Conservation (phyloP, 352 stramenopile species). For the Phytophthora brassicae region DNA sequence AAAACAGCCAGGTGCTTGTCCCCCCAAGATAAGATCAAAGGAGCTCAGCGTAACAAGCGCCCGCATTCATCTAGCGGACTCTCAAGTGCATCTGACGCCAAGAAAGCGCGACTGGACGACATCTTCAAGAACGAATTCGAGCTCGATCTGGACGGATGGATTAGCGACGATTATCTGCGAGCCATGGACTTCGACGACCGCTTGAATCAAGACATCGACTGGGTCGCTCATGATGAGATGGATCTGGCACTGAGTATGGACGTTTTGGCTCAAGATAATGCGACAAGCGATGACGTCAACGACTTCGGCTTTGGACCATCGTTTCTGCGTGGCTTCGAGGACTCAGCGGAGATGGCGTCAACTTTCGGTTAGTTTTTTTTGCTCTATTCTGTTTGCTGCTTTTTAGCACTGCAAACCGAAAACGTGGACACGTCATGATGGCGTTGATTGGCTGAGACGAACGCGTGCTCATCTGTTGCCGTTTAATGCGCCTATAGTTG, state of each 20-base stretch:
- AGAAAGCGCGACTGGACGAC: slow-evolving; percentile 39
- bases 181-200: slow-evolving; percentile 74
- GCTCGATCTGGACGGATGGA: slow-evolving; percentile 60
- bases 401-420: slow-evolving; percentile 34
- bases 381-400: slow-evolving; percentile 45
- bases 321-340: slow-evolving; percentile 58
- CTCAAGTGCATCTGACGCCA: slow-evolving; percentile 21
- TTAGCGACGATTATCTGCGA: slow-evolving; percentile 80
- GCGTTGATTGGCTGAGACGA: slow-evolving; percentile 34
- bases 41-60: slow-evolving; percentile 55
- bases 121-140: slow-evolving; percentile 40
- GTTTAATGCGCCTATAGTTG: slow-evolving; percentile 44
- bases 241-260: slow-evolving; percentile 61
- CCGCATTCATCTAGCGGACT: slow-evolving; percentile 20
- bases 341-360: slow-evolving; percentile 53
- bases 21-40: slow-evolving; percentile 69
- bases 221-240: slow-evolving; percentile 71
- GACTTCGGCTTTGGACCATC: slow-evolving; percentile 68
- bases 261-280: slow-evolving; percentile 32
- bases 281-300: slow-evolving; percentile 41
- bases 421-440: too few species aligned
- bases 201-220: slow-evolving; percentile 84
- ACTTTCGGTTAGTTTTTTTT: slow-evolving; percentile 77
- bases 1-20: slow-evolving; percentile 68
- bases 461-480: slow-evolving; percentile 43